A percentile compares a stretch with the other conserved stretches of the same genome.
These are phyloP conservation scores for Metroxylon sagu DNA, from an alignment of 176 grass and related monocot species.

Conservation along the genomic window DNA sequence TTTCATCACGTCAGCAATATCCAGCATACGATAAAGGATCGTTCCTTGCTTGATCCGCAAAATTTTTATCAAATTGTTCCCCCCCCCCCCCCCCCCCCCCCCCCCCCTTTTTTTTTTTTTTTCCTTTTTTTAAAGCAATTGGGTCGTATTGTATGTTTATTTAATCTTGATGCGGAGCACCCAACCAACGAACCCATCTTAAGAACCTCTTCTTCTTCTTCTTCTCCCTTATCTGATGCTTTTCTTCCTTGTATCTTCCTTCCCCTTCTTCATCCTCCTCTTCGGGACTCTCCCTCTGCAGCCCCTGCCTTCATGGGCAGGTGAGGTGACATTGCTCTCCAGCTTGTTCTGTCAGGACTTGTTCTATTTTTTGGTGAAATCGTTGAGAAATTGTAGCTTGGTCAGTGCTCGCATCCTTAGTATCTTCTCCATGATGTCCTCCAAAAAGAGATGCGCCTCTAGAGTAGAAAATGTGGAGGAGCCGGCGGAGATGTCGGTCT, in stretches of 20 bases:
- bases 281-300: slow-evolving; percentile 31
- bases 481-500: slow-evolving; percentile 23
- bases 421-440: slow-evolving; percentile 26
- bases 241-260: slow-evolving; percentile 52
- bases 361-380: slow-evolving; percentile 21
- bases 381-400: slow-evolving; percentile 25
- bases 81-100: too few relatives aligned
- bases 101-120: too few relatives aligned
- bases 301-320: slow-evolving; percentile 34
- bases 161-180: slow-evolving; percentile 28
- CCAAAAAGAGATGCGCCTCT: slow-evolving; percentile 43
- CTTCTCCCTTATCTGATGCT: slow-evolving; percentile 42
- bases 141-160: slow-evolving; percentile 28
- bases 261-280: slow-evolving; percentile 43
- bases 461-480: slow-evolving; percentile 28
- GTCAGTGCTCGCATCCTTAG: slow-evolving; percentile 17
- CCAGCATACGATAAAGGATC: background rate
- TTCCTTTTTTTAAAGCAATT: slow-evolving; percentile 16
- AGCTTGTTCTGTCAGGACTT: slow-evolving; percentile 43
- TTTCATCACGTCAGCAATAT: background rate
- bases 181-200: slow-evolving; percentile 20
- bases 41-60: too few relatives aligned
- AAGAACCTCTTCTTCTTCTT: background rate
- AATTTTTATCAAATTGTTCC: slow-evolving; percentile 2
- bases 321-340: slow-evolving; percentile 67